Evolutionary conservation across 140 eudicot species (phyloP).

Genomic region (Bidens hawaiensis): DNA sequence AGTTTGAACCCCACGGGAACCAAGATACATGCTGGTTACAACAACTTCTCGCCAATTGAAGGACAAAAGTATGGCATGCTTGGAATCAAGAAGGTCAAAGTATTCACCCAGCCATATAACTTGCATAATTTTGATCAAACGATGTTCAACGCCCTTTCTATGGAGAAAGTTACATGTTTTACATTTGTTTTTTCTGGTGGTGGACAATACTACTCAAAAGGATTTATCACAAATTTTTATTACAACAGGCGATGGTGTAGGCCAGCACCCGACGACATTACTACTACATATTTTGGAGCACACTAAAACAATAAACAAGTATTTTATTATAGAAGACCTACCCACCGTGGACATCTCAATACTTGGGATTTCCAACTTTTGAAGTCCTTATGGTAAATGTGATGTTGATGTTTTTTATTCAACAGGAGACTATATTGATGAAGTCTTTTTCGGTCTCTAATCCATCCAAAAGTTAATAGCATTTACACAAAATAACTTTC

Average conservation of each 20-base stretch:
- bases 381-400: neutral
- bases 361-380: neutral
- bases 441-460: neutral
- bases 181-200: neutral
- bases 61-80: no score
- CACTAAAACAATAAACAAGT: neutral
- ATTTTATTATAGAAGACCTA: neutral
- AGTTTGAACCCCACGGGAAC: no score
- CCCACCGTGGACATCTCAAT: neutral
- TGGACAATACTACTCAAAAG: neutral
- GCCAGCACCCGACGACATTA: neutral
- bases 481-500: neutral
- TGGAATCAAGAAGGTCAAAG: no score
- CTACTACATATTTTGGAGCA: neutral
- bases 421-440: neutral
- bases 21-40: no score
- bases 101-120: no score
- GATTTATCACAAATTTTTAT: neutral
- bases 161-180: neutral
- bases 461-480: neutral
- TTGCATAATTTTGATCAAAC: no score
- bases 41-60: no score
- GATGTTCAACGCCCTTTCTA: neutral
- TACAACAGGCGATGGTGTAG: neutral
- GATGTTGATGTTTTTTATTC: neutral